Evolutionary conservation across 164 flowering plant species (phyloP).

Genomic region (Brasenia schreberi): DNA sequence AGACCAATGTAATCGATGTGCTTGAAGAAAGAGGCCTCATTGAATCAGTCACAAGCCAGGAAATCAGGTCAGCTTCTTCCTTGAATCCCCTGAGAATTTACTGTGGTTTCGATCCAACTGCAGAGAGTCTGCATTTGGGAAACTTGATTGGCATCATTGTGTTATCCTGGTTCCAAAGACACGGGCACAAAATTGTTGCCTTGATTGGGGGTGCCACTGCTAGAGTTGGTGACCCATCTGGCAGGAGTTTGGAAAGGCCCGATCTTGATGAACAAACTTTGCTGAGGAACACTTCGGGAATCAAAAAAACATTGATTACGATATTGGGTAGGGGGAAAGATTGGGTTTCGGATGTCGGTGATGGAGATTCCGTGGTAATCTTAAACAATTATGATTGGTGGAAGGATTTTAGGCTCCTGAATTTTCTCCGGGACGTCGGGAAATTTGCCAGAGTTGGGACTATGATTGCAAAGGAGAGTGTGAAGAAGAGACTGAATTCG

Average conservation of each 20-base stretch:
- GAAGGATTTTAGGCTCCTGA: conserved; percentile 50
- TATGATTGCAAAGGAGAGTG: conserved; percentile 21
- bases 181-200: conserved; percentile 54
- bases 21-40: conserved; percentile 63
- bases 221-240: conserved; percentile 79
- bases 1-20: conserved; percentile 37
- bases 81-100: conserved; percentile 34
- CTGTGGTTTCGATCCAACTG: conserved; percentile 89
- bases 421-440: conserved; percentile 53
- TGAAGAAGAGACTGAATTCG: conserved; percentile 23
- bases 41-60: conserved; percentile 55
- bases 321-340: conserved; percentile 18
- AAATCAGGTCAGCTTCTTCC: conserved; percentile 27
- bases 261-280: conserved; percentile 40
- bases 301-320: conserved; percentile 17
- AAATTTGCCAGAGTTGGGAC: conserved; percentile 54
- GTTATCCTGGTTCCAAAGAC: conserved; percentile 67
- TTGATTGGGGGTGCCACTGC: conserved; percentile 80
- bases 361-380: conserved; percentile 14
- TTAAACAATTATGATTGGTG: conserved; percentile 83
- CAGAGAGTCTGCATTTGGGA: conserved; percentile 69
- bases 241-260: conserved; percentile 62
- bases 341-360: background rate
- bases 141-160: conserved; percentile 71
- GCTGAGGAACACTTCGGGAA: conserved; percentile 36